These are phyloP conservation scores for Paraphysoderma sedebokerense DNA, from an alignment of 371 early-diverging fungal genomes.

Conservation along the genomic window DNA sequence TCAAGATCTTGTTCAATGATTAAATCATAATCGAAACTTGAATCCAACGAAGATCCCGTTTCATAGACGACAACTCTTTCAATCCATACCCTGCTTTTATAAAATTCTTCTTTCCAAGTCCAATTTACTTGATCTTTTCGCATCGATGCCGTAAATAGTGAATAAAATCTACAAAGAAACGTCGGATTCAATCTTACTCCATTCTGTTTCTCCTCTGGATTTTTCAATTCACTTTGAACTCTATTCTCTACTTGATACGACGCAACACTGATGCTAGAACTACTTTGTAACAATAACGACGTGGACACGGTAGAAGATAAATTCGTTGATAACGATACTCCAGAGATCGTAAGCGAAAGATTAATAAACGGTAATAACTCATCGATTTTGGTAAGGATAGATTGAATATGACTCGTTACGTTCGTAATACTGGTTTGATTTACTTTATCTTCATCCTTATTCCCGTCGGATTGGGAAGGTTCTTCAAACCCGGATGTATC, in stretches of 20 bases:
- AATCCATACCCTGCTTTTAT: slow-evolving; percentile 19
- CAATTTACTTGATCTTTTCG: slow-evolving; percentile 30
- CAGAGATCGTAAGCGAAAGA: slow-evolving; percentile 31
- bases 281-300: slow-evolving; percentile 25
- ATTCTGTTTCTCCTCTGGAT: neutral
- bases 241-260: neutral
- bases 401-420: slow-evolving; percentile 18
- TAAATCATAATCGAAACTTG: slow-evolving; percentile 20
- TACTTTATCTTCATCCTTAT: slow-evolving; percentile 7
- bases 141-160: slow-evolving; percentile 40
- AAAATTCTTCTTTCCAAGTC: slow-evolving; percentile 63
- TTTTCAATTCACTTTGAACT: neutral
- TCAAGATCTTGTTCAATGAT: slow-evolving; percentile 35
- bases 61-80: slow-evolving; percentile 5
- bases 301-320: slow-evolving; percentile 21
- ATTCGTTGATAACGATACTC: slow-evolving; percentile 16
- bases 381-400: slow-evolving; percentile 31
- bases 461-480: neutral
- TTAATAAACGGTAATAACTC: slow-evolving; percentile 48
- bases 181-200: slow-evolving; percentile 5
- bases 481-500: neutral
- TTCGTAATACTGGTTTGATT: slow-evolving; percentile 5
- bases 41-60: slow-evolving; percentile 3
- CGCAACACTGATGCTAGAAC: neutral
- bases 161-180: slow-evolving; percentile 34